Evolutionary conservation across 1,284 basidiomycete genomes (phyloP), one percentile per base, ranked within the genome.

Genomic region (Naganishia sp.): DNA sequence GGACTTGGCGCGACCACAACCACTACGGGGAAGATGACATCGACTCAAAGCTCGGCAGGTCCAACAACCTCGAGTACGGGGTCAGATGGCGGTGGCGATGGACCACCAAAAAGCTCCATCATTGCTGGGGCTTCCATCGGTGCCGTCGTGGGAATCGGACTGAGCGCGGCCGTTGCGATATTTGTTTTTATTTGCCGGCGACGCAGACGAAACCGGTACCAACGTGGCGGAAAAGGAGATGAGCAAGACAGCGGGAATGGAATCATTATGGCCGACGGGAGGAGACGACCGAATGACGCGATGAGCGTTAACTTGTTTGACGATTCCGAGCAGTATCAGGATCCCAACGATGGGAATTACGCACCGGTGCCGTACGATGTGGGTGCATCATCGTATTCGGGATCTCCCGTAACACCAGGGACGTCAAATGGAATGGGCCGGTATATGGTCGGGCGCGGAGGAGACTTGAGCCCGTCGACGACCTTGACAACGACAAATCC

Each of bases 81-180:
- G 31, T 15, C 50, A 3, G 32, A 32, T 6, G 11, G 41, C 15
- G 42, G 32, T 13, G 49, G 17, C 5, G 35, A 41, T 51, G 57
- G 57, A 6, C 57, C 57, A 50, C 57, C 57, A 51, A 43, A 43
- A 18, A 56, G 66, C 9, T 43, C 66, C 3, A 60, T 54, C 31
- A 57, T 57, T 9, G 60, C 53, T 4, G 66, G 61, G 25, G 60
- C 66, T 28, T 51, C 52, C 1, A 56, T 67, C 35, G 54, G 66
- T 15, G 51, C 66, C 11, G 32, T 67, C 17, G 46, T 67, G 10
- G 58, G 66, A 21, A 54, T 67, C 45, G 66, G 50, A 18, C 13
- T 57, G 21, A 56, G 66, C 23, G 60, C 60, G 5, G 66, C 60
- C 21, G 46, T 67, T 18, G 66, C 42, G 10, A 63, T 63, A 46